Percentiles rank a stretch among this genome's conserved stretches.
phyloP scores from a whole-genome alignment of 805 yeast species.

The Kuraishia capsulata region DNA sequence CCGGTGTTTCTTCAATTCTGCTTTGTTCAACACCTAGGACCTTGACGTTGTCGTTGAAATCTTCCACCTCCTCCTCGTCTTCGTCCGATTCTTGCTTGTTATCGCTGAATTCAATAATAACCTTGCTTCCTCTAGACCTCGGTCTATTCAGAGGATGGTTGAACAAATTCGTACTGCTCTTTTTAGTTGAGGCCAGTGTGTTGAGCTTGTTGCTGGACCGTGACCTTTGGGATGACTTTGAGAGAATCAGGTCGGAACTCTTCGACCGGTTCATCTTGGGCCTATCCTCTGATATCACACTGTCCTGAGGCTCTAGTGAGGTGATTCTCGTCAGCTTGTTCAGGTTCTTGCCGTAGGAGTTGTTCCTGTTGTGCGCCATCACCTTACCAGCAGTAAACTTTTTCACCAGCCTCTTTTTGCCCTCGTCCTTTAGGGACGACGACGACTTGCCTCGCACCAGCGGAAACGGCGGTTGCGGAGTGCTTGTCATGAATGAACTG shows the following conservation, averaged over 20 bases:
- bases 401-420: conserved; percentile 18
- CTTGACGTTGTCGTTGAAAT: conserved; percentile 26
- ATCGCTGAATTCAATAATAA: conserved; percentile 18
- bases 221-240: conserved; percentile 7
- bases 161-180: conserved; percentile 18
- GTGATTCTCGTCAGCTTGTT: conserved; percentile 21
- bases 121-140: conserved; percentile 5
- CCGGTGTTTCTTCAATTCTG: background rate
- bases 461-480: conserved; percentile 1
- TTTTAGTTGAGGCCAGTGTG: conserved; percentile 10
- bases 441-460: conserved; percentile 16
- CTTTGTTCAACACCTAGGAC: conserved; percentile 9
- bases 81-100: conserved; percentile 6
- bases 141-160: conserved; percentile 10
- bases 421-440: conserved; percentile 16
- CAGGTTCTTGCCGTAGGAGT: conserved; percentile 24
- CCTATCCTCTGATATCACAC: conserved; percentile 3
- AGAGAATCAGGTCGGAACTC: conserved; percentile 20
- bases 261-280: conserved; percentile 24
- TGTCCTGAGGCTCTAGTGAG: conserved; percentile 12
- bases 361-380: conserved; percentile 16
- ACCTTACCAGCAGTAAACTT: conserved; percentile 24
- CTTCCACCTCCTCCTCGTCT: conserved; percentile 28
- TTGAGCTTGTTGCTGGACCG: conserved; percentile 9
- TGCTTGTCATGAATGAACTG: conserved; percentile 1